A percentile compares a stretch with the other conserved stretches of the same genome.
These are phyloP conservation scores for Termitomyces sp. DNA, from an alignment of 768 basidiomycete genomes.

Conservation along the genomic window DNA sequence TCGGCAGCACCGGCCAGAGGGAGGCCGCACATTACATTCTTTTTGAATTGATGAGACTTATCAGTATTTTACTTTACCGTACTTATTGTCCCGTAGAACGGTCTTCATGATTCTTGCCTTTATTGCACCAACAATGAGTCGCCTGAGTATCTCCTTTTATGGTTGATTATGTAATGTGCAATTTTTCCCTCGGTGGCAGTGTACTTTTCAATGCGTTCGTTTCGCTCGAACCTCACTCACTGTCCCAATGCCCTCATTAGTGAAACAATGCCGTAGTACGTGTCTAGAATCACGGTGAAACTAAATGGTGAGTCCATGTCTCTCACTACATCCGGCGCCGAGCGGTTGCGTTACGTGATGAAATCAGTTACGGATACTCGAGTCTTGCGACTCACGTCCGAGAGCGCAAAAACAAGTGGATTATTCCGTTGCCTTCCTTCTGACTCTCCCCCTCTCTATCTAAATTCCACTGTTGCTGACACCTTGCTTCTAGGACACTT, in stretches of 20 bases:
- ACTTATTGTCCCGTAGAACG: slow-evolving; percentile 15
- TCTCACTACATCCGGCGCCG: not conserved
- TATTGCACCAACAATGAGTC: not conserved
- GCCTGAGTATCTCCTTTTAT: not conserved
- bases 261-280: not conserved
- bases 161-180: slow-evolving; percentile 8
- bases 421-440: slow-evolving; percentile 57
- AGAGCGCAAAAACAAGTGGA: slow-evolving; percentile 41
- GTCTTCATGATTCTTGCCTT: not conserved
- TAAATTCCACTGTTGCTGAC: no score
- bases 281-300: not conserved
- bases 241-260: not conserved
- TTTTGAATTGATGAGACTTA: not conserved
- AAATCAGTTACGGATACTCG: slow-evolving; percentile 27
- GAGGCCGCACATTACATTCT: slow-evolving; percentile 3
- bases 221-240: no score
- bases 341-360: slow-evolving; percentile 15
- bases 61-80: not conserved
- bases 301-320: not conserved
- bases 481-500: no score
- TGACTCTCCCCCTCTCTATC: not conserved
- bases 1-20: not conserved
- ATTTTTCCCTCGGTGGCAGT: not conserved
- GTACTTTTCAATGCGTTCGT: no score
- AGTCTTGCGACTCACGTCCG: slow-evolving; percentile 26